Conservation (phyloP, 1,284 basidiomycete species). For the Cystobasidium pallidum region DNA sequence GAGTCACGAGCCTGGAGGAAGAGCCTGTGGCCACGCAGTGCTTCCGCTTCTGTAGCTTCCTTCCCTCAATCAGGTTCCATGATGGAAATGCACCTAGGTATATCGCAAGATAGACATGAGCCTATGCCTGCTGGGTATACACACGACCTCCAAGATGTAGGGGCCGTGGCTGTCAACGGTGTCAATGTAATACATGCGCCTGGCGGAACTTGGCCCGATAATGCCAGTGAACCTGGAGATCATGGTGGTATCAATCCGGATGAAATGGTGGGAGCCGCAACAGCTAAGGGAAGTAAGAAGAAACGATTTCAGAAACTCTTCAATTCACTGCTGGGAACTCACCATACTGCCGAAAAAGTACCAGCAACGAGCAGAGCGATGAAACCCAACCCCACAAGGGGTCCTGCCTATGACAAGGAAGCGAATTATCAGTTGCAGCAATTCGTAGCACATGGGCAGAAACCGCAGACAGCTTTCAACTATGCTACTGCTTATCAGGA, state of each 20-base stretch:
- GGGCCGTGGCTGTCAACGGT: not conserved
- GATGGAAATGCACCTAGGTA: slow-evolving; percentile 59
- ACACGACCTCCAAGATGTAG: not conserved
- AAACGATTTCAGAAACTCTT: slow-evolving; percentile 46
- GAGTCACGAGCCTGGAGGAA: slow-evolving; percentile 35
- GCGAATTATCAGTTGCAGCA: not conserved
- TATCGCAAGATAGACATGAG: slow-evolving; percentile 52
- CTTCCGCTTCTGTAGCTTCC: slow-evolving; percentile 51
- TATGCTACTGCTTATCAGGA: slow-evolving; percentile 36
- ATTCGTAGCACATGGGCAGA: not conserved
- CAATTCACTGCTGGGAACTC: slow-evolving; percentile 26
- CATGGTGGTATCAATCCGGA: slow-evolving; percentile 37
- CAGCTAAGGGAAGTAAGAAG: slow-evolving; percentile 39
- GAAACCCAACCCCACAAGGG: not conserved
- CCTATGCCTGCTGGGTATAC: slow-evolving; percentile 2
- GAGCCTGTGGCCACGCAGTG: slow-evolving; percentile 37
- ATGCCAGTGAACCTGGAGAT: slow-evolving; percentile 26
- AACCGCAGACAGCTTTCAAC: slow-evolving; percentile 15
- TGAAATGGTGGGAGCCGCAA: slow-evolving; percentile 26
- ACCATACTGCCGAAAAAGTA: not conserved
- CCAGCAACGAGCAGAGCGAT: not conserved
- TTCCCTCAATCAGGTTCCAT: slow-evolving; percentile 57
- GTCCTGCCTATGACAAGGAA: not conserved
- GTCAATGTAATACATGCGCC: slow-evolving; percentile 13
- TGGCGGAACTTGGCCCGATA: slow-evolving; percentile 37